A percentile compares a stretch with the other conserved stretches of the same genome.
These are phyloP conservation scores for Endotrypanum monterogeii DNA, from an alignment of 208 protist genomes.

Conservation along the genomic window DNA sequence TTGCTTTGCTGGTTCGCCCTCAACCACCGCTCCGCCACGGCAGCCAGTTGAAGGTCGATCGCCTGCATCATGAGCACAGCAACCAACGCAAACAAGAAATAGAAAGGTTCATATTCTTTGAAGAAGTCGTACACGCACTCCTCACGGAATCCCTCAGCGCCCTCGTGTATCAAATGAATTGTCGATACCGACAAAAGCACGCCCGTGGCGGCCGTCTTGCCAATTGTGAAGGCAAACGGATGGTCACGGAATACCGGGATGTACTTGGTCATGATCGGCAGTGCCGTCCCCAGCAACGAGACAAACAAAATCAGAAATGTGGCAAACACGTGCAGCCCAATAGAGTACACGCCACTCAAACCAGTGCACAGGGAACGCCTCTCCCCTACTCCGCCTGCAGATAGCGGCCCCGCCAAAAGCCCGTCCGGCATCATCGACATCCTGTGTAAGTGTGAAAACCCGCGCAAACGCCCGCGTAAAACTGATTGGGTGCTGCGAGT, in stretches of 20 bases:
- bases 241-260: conserved; percentile 32
- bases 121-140: conserved; percentile 36
- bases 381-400: not conserved
- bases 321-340: conserved; percentile 45
- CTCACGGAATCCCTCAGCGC: conserved; percentile 30
- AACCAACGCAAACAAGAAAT: conserved; percentile 54
- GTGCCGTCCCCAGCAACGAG: conserved; percentile 43
- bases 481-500: not conserved
- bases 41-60: conserved; percentile 43
- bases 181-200: conserved; percentile 55
- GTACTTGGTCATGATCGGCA: conserved; percentile 56
- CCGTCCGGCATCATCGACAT: not conserved
- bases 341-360: conserved; percentile 34
- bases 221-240: conserved; percentile 46
- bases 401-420: not conserved
- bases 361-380: conserved; percentile 32
- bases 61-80: conserved; percentile 61
- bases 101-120: conserved; percentile 37
- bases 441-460: not conserved
- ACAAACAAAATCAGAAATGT: conserved; percentile 55
- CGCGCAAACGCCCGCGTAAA: not conserved
- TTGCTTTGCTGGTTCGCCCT: not conserved
- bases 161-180: conserved; percentile 59
- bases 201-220: conserved; percentile 51
- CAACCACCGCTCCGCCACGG: conserved; percentile 42